Percentiles rank a stretch among this genome's conserved stretches.
Evolutionary conservation across 2,329 filamentous ascomycete genomes (phyloP).

Genomic region (Falciphora oryzae): DNA sequence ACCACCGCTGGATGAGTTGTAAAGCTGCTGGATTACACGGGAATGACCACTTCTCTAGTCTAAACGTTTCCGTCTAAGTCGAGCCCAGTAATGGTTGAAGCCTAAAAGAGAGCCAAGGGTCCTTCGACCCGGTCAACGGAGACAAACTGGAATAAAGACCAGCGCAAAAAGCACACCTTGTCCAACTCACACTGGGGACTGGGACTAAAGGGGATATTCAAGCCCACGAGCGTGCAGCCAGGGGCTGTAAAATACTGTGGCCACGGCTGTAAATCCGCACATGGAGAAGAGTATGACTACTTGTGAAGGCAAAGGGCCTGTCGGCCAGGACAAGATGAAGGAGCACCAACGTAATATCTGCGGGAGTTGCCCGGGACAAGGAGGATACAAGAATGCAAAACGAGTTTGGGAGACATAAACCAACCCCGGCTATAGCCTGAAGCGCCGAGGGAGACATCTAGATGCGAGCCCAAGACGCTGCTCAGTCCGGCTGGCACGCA

Average conservation of each 20-base stretch:
- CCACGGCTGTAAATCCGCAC: not conserved
- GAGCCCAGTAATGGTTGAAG: not conserved
- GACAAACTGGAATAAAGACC: too few species aligned
- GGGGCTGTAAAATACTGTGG: not conserved
- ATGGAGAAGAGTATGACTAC: not conserved
- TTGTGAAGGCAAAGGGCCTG: not conserved
- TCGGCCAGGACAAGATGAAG: not conserved
- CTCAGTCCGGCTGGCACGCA: not conserved
- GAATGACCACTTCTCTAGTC: not conserved
- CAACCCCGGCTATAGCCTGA: not conserved
- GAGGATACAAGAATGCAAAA: not conserved
- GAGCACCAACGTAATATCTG: not conserved
- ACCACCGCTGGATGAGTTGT: too few species aligned
- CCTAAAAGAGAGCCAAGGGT: not conserved
- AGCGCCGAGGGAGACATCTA: not conserved
- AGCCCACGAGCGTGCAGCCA: too few species aligned
- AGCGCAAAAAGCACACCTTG: too few species aligned
- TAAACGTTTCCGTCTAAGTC: not conserved
- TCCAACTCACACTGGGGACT: too few species aligned
- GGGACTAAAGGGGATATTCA: too few species aligned
- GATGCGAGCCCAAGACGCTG: not conserved
- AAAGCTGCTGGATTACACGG: too few species aligned
- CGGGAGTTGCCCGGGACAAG: too few species aligned
- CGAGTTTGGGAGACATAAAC: not conserved
- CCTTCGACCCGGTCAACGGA: too few species aligned